These are phyloP conservation scores for Dunaliella primolecta DNA, from an alignment of 139 green algal genomes.

Conservation along the genomic window DNA sequence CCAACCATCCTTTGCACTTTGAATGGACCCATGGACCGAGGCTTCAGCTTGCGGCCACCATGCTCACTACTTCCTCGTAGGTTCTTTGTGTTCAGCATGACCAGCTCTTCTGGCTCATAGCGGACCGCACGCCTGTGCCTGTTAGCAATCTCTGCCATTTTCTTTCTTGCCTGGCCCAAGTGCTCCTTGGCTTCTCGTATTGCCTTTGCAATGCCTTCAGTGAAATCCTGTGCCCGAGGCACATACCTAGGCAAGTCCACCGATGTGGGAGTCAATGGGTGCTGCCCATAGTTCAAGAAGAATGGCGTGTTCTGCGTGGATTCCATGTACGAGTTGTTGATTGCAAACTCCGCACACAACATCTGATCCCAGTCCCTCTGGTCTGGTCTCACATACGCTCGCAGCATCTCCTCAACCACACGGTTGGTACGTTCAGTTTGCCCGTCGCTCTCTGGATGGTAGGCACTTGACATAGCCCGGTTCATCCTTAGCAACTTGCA, in stretches of 20 bases:
- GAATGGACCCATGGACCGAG: neutral
- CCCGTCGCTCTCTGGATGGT: slow-evolving; percentile 62
- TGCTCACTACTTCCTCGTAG: neutral
- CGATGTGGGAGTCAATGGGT: neutral
- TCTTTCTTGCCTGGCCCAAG: neutral
- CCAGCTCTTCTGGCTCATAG: neutral
- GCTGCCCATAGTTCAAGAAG: neutral
- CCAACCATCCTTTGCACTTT: too few relatives aligned
- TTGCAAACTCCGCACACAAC: slow-evolving; percentile 15
- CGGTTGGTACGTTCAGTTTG: slow-evolving; percentile 65
- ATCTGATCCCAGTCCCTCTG: slow-evolving; percentile 22
- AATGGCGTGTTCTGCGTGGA: slow-evolving; percentile 5
- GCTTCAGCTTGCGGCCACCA: neutral
- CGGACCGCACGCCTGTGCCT: neutral
- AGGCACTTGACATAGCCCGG: slow-evolving; percentile 34
- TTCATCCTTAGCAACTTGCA: slow-evolving; percentile 26
- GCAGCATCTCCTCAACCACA: slow-evolving; percentile 53
- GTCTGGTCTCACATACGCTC: slow-evolving; percentile 2
- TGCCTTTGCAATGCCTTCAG: neutral
- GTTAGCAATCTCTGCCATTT: neutral
- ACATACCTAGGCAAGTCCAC: neutral
- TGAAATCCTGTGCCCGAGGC: neutral
- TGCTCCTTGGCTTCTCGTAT: neutral
- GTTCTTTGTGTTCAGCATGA: neutral
- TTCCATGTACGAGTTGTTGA: slow-evolving; percentile 25